Base-by-base conservation (phyloP, 1,284 basidiomycete genomes). In the Leccinum fallax region DNA sequence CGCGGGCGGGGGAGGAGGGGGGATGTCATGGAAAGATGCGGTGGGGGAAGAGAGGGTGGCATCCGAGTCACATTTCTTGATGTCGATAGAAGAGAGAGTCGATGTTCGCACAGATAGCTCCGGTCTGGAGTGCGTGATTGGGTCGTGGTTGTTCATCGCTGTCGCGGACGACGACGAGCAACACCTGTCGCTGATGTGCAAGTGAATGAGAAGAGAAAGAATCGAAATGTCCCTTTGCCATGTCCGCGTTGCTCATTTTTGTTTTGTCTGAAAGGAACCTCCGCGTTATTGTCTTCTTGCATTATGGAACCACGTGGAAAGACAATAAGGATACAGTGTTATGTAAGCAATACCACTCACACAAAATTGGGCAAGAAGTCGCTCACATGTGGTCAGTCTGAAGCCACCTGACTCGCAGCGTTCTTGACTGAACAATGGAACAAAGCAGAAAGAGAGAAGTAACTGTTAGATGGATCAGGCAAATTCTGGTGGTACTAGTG, bases 141-240 rank as follows among this genome's bases (percentile, higher is more conserved):
- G 69, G 28, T 73, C 73, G 57, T 69, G 69, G 66, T 76, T 71
- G 64, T 61, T 74, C 71, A 73, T 73, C 74, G 71, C 53, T 65
- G 70, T 72, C 69, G 55, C 66, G 10, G 60, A 69, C 72, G 70
- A 75, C 71, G 74, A 76, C 49, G 54, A 67, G 61, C 60, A 67
- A 63, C 63, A 38, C 2, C 15, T n/a, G 54, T 28, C 36, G 59
- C 66, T 63, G 60, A 16, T 40, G 46, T 26, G 26, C 52, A 26
- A 58, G 8, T 11, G 7, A 48, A 26, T 15, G 24, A 51, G 57
- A 5, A 55, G 48, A 51, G 32, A 52, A 56, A 36, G 61, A 24
- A 40, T 7, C 1, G 48, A 61, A 59, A 8, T n/a, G 21, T 6
- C 28, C 8, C 11, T 21, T 28, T 40, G 5, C 2, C 36, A 57